Conservation (phyloP, 345 rosid genomes). For the Rhodamnia argentea region DNA sequence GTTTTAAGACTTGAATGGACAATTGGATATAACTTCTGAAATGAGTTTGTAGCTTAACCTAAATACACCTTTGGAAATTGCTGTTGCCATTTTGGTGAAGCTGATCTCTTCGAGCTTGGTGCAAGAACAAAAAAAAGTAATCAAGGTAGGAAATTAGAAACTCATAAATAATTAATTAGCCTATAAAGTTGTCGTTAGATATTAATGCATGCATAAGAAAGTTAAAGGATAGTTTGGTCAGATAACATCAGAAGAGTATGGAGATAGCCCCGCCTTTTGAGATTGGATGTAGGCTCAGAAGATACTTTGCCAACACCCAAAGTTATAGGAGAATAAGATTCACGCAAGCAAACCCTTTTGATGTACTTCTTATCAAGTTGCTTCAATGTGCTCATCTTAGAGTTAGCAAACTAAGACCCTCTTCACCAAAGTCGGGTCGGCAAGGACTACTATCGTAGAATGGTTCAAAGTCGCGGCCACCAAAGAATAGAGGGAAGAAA, state of each 20-base stretch:
- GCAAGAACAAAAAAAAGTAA: background rate
- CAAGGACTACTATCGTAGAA: background rate
- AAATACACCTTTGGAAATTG: background rate
- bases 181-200: background rate
- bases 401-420: background rate
- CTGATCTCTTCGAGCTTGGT: background rate
- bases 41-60: background rate
- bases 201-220: background rate
- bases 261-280: background rate
- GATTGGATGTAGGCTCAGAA: background rate
- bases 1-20: background rate
- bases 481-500: background rate
- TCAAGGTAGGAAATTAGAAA: background rate
- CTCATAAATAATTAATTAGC: background rate
- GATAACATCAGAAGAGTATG: background rate
- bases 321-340: background rate
- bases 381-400: background rate
- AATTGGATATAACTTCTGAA: background rate
- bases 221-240: background rate
- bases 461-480: background rate
- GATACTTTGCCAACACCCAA: background rate
- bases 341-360: background rate
- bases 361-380: background rate
- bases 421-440: background rate
- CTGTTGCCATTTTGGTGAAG: background rate